Evolutionary conservation across 2,329 filamentous ascomycete genomes (phyloP).

Genomic region (Juglanconis juglandina): DNA sequence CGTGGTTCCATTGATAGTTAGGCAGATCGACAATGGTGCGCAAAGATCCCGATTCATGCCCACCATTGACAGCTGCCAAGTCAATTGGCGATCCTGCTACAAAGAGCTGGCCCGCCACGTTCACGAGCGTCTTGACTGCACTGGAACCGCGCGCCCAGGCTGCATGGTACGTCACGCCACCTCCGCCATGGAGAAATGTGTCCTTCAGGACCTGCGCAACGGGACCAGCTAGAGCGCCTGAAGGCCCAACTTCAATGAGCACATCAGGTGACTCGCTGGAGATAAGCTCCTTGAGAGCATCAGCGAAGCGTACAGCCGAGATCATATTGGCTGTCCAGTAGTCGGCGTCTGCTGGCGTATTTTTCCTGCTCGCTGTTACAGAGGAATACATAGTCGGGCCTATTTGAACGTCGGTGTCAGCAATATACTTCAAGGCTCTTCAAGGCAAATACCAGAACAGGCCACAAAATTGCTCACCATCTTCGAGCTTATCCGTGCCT

Average conservation of each 20-base stretch:
- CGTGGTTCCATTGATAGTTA: no score
- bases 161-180: neutral
- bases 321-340: constrained; percentile 31
- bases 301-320: constrained; percentile 25
- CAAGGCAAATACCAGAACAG: no score
- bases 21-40: no score
- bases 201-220: constrained; percentile 23
- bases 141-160: constrained; percentile 18
- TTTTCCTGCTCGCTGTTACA: constrained; percentile 9
- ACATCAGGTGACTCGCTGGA: constrained; percentile 15
- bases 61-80: neutral
- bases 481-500: no score
- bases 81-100: constrained; percentile 16
- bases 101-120: constrained; percentile 24
- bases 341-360: neutral
- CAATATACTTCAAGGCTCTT: neutral
- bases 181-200: constrained; percentile 14
- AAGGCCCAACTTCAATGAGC: constrained; percentile 25
- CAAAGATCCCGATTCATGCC: no score
- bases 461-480: no score
- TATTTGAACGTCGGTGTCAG: neutral
- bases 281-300: constrained; percentile 19
- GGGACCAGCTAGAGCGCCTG: constrained; percentile 21
- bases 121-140: constrained; percentile 16
- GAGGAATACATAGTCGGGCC: constrained; percentile 22